A percentile compares a stretch with the other conserved stretches of the same genome.
Conservation (phyloP, 2,329 filamentous ascomycete species). For the Harringtonia aguacate region DNA sequence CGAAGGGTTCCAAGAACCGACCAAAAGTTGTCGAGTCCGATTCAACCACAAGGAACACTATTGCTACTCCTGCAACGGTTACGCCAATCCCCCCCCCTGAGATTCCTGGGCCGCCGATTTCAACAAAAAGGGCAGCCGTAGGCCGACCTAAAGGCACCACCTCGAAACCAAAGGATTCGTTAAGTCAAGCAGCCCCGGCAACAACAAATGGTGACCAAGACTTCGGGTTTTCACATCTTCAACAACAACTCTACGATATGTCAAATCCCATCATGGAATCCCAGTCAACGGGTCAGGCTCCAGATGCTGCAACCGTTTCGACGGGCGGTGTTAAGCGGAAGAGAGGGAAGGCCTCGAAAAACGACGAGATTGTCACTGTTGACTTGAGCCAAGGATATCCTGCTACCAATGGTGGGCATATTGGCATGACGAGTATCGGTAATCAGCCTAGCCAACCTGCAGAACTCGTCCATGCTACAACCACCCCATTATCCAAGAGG, state of each 20-base stretch:
- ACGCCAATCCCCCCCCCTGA: slow-evolving; percentile 13
- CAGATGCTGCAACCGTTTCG: background rate
- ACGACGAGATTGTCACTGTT: background rate
- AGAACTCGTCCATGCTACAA: slow-evolving; percentile 12
- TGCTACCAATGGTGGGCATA: background rate
- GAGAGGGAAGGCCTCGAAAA: slow-evolving; percentile 13
- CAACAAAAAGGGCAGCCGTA: slow-evolving; percentile 18
- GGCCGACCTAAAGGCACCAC: slow-evolving; percentile 27
- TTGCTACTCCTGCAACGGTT: slow-evolving; percentile 3
- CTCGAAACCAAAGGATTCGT: slow-evolving; percentile 22
- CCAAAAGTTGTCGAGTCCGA: slow-evolving; percentile 11
- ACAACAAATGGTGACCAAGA: slow-evolving; percentile 15
- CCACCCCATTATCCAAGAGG: slow-evolving; percentile 23
- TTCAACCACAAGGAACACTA: background rate
- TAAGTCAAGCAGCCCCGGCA: background rate
- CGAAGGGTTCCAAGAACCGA: slow-evolving; percentile 42
- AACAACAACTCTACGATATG: background rate
- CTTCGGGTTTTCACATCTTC: background rate
- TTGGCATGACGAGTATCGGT: background rate
- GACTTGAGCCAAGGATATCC: background rate
- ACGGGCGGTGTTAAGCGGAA: slow-evolving; percentile 19
- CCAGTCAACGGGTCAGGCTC: slow-evolving; percentile 1
- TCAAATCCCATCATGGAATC: background rate
- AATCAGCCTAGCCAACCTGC: slow-evolving; percentile 2
- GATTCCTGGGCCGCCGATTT: slow-evolving; percentile 10